Evolutionary conservation across 805 yeast genomes (phyloP), one percentile per base, ranked within the genome.

Genomic region (Yamadazyma nakazawae): DNA sequence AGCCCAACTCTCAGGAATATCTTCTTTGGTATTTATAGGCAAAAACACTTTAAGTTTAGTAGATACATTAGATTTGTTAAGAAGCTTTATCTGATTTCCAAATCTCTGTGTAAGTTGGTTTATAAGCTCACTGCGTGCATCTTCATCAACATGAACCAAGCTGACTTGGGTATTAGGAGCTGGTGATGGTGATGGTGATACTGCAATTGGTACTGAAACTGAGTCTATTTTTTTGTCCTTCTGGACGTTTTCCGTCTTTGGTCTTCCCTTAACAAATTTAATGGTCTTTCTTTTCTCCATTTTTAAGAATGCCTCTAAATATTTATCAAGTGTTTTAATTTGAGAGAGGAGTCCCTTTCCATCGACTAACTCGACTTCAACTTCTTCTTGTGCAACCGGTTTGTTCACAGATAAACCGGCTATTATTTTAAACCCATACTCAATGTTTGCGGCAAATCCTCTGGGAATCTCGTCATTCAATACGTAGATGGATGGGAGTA

Each of bases 391-490:
- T 9, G 37, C 30, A 9, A 43, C 40, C 9, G 45, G 37, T 18
- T 40, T 45, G n/a, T 45, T 47, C 36, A 52, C 50, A 31, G 50
- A 44, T 4, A 62, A 42, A 6, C 50, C 49, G 7, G 56, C 76
- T 17, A 82, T 80, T 39, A 65, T 60, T 36, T 64, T 65, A 60
- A 82, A 86, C 6, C 90, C 92, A 5, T 62, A 54, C 56, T 85
- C 92, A n/a, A 85, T 68, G 53, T 85, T 85, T 12, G 76, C 68
- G 12, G 87, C 78, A 58, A 66, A 81, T 0, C 91, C 92, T 47
- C 80, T 68, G 1, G 92, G 89, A 12, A 85, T 82, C 28, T 84
- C 88, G 30, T 76, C 75, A 63, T 84, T 85, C 44, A 80, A 67
- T 7, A 86, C 84, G 31, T 71, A 64, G 3, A 85, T 70, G 13